Percentiles rank a stretch among this genome's conserved stretches.
Conservation (phyloP, 352 stramenopile species). For the Phytophthora pluvialis region DNA sequence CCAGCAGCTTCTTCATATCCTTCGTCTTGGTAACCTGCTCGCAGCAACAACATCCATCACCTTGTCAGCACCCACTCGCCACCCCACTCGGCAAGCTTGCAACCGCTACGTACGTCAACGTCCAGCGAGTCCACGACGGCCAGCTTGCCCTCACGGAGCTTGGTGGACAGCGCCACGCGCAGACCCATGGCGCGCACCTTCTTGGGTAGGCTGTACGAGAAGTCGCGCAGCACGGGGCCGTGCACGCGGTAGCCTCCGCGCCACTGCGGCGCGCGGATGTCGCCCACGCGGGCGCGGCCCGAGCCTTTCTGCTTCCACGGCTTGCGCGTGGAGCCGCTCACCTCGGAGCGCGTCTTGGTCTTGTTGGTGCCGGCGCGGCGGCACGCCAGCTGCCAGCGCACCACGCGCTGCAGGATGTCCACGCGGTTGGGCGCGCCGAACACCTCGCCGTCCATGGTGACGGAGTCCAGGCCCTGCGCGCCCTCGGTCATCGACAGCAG, state of each 20-base stretch:
- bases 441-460: conserved; percentile 74
- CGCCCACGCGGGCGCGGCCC: conserved; percentile 85
- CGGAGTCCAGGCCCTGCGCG: conserved; percentile 38
- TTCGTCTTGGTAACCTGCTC: conserved; percentile 85
- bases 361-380: conserved; percentile 88
- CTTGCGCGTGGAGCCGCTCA: conserved; percentile 89
- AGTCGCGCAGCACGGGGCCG: conserved; percentile 84
- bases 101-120: conserved; percentile 58
- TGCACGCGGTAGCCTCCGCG: conserved; percentile 87
- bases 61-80: background rate
- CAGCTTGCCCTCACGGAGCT: conserved; percentile 88
- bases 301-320: conserved; percentile 91
- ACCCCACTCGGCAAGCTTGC: background rate
- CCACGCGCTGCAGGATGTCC: conserved; percentile 89
- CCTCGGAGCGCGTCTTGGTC: conserved; percentile 89
- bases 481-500: conserved; percentile 64
- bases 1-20: conserved; percentile 85
- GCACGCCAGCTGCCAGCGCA: conserved; percentile 88
- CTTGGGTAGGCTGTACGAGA: conserved; percentile 89
- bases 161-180: conserved; percentile 85
- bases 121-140: conserved; percentile 82
- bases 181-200: conserved; percentile 90
- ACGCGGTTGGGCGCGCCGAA: conserved; percentile 81
- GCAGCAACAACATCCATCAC: conserved; percentile 1
- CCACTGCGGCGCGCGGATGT: conserved; percentile 87